Base-by-base conservation (phyloP, 208 protist genomes). In the Trypanosoma mega region DNA sequence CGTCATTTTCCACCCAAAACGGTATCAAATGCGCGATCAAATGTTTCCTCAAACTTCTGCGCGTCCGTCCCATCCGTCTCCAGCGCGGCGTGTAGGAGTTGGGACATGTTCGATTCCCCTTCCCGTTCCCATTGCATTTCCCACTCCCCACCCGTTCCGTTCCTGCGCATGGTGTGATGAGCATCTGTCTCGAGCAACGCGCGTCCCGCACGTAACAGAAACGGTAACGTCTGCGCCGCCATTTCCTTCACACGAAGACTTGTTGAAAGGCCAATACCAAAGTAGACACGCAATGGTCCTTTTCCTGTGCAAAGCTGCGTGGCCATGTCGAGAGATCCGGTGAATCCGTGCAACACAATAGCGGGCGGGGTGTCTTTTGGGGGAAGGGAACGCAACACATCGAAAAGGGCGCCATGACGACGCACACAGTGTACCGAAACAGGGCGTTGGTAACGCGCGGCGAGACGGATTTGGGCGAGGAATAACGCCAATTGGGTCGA, bases 401-500 rank as follows among this genome's bases (percentile, higher is more conserved):
- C 7, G 39, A 92, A 39, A 53, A 95, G 61, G 14, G 77, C 53
- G 1, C 82, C 82, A 63, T 91, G 83, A 34, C 78, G 72, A 14
- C 83, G 82, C 47, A 92, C 88, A 54, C 88, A 95, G 73, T 95
- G 85, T 24, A 95, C 65, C 0, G 82, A 91, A 7, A 90, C 85
- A 3, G 80, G 78, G 0, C 85, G 77, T 0, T 49, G 11, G 55
- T 91, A 78, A 2, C 55, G 45, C 11, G 85, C 82, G 0, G 88
- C 88, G 7, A 92, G 47, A 20, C 60, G 58, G 48, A 91, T 60
- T 68, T 95, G 88, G 0, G 64, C 74, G 2, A 68, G 9, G 27
- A 94, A 91, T 8, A 75, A 44, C 1, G 29, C 48, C 33, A 68
- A 49, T 50, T 94, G 87, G 1, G 62, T 65, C 3, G 57, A 11